Evolutionary conservation across 1,139 yeast species (phyloP).

Genomic region (Saccharomyces pastorianus): DNA sequence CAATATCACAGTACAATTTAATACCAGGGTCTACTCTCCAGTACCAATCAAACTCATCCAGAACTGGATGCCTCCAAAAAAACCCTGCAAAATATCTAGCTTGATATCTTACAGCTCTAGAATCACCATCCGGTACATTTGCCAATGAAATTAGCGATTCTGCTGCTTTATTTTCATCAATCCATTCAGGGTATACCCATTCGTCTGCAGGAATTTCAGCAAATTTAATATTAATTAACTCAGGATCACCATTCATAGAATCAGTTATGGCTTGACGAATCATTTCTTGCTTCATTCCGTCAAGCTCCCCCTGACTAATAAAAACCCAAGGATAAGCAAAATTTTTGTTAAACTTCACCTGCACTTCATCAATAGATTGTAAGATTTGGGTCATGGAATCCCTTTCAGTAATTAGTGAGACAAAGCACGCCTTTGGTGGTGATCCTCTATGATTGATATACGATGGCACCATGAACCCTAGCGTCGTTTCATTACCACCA

Average conservation of each 20-base stretch:
- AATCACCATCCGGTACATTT: slow-evolving; percentile 53
- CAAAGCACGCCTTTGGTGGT: slow-evolving; percentile 58
- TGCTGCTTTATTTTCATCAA: slow-evolving; percentile 52
- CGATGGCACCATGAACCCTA: slow-evolving; percentile 12
- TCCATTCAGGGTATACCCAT: slow-evolving; percentile 53
- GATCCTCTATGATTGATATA: slow-evolving; percentile 13
- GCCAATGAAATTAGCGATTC: slow-evolving; percentile 43
- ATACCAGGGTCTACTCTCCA: slow-evolving; percentile 94
- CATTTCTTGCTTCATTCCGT: slow-evolving; percentile 19
- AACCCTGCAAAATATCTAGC: slow-evolving; percentile 87
- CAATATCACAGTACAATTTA: slow-evolving; percentile 66
- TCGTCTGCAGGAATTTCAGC: slow-evolving; percentile 30
- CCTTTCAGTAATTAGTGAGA: slow-evolving; percentile 44
- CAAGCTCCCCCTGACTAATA: slow-evolving; percentile 48
- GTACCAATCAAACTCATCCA: slow-evolving; percentile 70
- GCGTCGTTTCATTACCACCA: slow-evolving; percentile 3
- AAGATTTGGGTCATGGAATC: neutral
- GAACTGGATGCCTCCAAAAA: slow-evolving; percentile 66
- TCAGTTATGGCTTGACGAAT: neutral
- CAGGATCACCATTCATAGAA: slow-evolving; percentile 7
- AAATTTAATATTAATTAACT: slow-evolving; percentile 7
- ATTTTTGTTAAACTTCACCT: slow-evolving; percentile 59
- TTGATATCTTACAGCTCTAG: slow-evolving; percentile 68
- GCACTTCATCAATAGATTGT: slow-evolving; percentile 23
- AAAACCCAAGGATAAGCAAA: slow-evolving; percentile 70